Conservation (phyloP, 2,329 filamentous ascomycete species). For the Ceratocystis alfenasii region DNA sequence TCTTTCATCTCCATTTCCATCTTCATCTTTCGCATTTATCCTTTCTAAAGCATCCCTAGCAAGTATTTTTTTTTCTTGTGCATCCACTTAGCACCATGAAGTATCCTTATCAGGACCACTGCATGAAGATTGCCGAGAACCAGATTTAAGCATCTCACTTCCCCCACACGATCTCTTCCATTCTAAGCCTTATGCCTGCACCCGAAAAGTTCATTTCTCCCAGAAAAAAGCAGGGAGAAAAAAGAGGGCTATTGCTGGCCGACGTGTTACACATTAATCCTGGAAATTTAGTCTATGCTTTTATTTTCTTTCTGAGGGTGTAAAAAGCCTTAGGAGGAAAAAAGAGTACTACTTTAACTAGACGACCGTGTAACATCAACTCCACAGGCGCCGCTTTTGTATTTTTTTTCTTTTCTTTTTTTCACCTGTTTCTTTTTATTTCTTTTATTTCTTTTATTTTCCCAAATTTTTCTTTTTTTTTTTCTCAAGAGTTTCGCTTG, state of each 20-base stretch:
- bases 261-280: neutral
- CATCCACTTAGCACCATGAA: neutral
- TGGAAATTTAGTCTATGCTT: neutral
- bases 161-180: neutral
- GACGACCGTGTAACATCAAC: slow-evolving; percentile 4
- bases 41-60: neutral
- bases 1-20: neutral
- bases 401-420: slow-evolving; percentile 3
- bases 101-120: slow-evolving; percentile 7
- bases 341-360: neutral
- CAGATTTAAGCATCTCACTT: neutral
- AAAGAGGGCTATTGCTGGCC: neutral
- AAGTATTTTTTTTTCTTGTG: neutral
- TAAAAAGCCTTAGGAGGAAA: neutral
- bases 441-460: neutral
- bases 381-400: neutral
- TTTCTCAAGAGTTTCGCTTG: neutral
- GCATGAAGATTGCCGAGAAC: neutral
- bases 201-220: neutral
- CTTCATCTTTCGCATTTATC: too few relatives aligned
- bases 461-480: neutral
- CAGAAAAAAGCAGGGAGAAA: neutral
- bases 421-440: neutral
- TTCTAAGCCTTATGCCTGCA: too few relatives aligned
- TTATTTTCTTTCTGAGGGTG: slow-evolving; percentile 1